These are phyloP conservation scores for Dillenia turbinata DNA, from an alignment of 164 flowering plant species.

Conservation along the genomic window DNA sequence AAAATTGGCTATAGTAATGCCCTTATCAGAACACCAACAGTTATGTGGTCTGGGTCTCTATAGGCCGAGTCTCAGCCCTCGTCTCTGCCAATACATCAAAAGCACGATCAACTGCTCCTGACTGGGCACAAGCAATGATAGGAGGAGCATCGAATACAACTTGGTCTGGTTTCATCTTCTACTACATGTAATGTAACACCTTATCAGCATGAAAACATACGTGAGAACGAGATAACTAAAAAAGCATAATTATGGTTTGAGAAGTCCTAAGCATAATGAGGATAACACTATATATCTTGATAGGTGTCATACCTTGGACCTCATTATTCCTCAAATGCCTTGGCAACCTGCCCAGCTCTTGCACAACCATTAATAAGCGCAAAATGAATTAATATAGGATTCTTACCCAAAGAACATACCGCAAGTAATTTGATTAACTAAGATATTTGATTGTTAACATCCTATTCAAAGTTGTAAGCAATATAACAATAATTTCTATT, in stretches of 20 bases:
- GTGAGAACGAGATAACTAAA: neutral
- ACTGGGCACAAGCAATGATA: conserved; percentile 92
- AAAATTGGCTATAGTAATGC: too few relatives aligned
- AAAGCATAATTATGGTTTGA: too few relatives aligned
- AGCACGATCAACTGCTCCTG: conserved; percentile 96
- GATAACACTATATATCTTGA: too few relatives aligned
- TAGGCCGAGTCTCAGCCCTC: conserved; percentile 62
- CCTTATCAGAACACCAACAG: conserved; percentile 85
- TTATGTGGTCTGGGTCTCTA: conserved; percentile 89
- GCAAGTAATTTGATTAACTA: too few relatives aligned
- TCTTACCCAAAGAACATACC: too few relatives aligned
- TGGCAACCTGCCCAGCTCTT: conserved; percentile 90
- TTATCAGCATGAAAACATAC: conserved; percentile 23
- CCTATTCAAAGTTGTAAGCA: too few relatives aligned
- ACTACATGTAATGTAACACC: conserved; percentile 57
- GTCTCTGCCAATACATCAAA: conserved; percentile 96
- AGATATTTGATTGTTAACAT: too few relatives aligned
- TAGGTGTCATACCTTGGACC: conserved; percentile 69
- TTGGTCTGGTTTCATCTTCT: conserved; percentile 97
- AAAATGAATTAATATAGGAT: conserved; percentile 2
- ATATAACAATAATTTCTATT: too few relatives aligned
- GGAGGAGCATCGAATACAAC: conserved; percentile 98
- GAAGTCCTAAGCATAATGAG: too few relatives aligned
- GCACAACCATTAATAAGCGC: conserved; percentile 97
- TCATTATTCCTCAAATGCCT: conserved; percentile 97